Conservation (phyloP, 148 eudicot species). For the Spergularia marina region DNA sequence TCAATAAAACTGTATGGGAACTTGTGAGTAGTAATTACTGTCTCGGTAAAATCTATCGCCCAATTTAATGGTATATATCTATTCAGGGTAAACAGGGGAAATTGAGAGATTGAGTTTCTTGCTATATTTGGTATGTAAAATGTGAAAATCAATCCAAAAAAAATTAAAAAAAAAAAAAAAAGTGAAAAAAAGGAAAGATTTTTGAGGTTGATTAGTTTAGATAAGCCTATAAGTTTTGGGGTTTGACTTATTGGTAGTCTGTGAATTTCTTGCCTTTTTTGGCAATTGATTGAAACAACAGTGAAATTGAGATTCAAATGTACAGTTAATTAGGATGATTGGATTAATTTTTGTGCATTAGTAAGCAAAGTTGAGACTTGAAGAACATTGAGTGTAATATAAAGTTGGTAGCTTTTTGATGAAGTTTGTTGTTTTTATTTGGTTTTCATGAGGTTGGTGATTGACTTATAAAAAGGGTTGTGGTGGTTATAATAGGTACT, state of each 20-base stretch:
- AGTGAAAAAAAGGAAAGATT: too few species aligned
- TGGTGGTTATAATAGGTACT: slow-evolving; percentile 31
- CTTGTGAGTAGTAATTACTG: too few species aligned
- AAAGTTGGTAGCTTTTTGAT: not conserved
- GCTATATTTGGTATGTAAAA: slow-evolving; percentile 4
- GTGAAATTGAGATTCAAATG: not conserved
- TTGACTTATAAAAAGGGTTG: not conserved
- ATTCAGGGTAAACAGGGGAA: not conserved
- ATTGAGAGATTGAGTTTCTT: not conserved
- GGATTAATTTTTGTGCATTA: not conserved
- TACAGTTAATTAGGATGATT: not conserved
- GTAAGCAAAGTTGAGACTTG: not conserved
- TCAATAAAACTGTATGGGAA: too few species aligned
- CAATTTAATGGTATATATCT: too few species aligned
- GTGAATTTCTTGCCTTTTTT: not conserved
- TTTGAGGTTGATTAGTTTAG: slow-evolving; percentile 6
- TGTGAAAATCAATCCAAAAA: not conserved
- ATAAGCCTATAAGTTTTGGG: slow-evolving; percentile 19
- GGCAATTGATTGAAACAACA: not conserved
- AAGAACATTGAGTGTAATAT: not conserved
- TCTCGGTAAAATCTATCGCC: too few species aligned
- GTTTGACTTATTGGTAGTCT: slow-evolving; percentile 21
- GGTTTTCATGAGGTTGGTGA: too few species aligned
- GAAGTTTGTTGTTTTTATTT: not conserved
- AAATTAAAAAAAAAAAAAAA: too few species aligned